A percentile compares a stretch with the other conserved stretches of the same genome.
Evolutionary conservation across 495 filamentous ascomycete species (phyloP).

Genomic region (Annulohypoxylon bovei): DNA sequence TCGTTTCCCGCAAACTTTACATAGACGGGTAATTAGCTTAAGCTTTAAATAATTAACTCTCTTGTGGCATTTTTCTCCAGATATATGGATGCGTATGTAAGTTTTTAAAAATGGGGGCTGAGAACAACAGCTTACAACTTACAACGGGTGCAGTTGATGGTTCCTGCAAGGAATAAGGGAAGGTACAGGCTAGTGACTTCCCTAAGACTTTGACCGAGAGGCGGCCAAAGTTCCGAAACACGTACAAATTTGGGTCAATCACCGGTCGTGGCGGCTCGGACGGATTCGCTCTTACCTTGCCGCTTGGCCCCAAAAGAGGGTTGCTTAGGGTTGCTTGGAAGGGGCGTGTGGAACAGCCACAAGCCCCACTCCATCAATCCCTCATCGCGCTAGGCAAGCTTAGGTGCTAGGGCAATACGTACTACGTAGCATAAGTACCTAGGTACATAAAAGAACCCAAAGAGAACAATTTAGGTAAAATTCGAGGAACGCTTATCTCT

Average conservation of each 20-base stretch:
- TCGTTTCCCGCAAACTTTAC: slow-evolving; percentile 16
- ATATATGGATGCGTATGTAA: slow-evolving; percentile 6
- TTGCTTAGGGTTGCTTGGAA: slow-evolving; percentile 47
- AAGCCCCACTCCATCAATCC: slow-evolving; percentile 30
- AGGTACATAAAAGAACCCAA: slow-evolving; percentile 28
- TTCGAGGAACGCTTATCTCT: slow-evolving; percentile 47
- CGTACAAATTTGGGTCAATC: slow-evolving; percentile 49
- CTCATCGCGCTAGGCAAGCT: slow-evolving; percentile 19
- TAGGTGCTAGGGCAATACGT: slow-evolving; percentile 15
- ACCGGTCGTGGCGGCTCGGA: slow-evolving; percentile 51
- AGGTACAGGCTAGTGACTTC: slow-evolving; percentile 41
- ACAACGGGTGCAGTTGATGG: slow-evolving; percentile 12
- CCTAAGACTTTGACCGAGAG: slow-evolving; percentile 32
- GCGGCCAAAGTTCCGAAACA: slow-evolving; percentile 47
- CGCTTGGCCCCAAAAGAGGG: slow-evolving; percentile 45
- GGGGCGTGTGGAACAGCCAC: slow-evolving; percentile 44
- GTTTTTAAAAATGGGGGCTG: slow-evolving; percentile 21
- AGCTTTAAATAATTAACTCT: background rate
- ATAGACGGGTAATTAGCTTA: background rate
- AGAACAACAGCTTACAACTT: slow-evolving; percentile 4
- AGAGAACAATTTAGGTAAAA: slow-evolving; percentile 26
- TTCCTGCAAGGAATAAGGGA: slow-evolving; percentile 44
- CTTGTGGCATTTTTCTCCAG: slow-evolving; percentile 19
- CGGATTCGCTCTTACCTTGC: slow-evolving; percentile 49
- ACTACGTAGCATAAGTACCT: slow-evolving; percentile 21